Percentiles rank a stretch among this genome's conserved stretches.
Evolutionary conservation across 176 grass and related monocot genomes (phyloP).

Genomic region (Guadua angustifolia): DNA sequence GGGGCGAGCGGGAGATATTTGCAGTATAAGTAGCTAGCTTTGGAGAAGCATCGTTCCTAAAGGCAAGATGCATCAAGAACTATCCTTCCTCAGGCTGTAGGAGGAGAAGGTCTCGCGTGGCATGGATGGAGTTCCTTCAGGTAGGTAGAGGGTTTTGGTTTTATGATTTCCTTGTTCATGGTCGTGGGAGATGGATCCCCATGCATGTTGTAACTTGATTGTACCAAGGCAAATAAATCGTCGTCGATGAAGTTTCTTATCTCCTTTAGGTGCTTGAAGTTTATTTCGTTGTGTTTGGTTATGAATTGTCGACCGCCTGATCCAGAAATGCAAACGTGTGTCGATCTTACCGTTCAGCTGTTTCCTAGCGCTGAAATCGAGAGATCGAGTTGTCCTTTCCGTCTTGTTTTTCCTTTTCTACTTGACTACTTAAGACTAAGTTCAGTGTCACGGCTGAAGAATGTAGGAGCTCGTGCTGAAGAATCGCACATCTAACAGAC

Average conservation of each 20-base stretch:
- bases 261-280: no score
- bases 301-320: background rate
- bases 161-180: background rate
- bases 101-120: constrained; percentile 28
- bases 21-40: constrained; percentile 52
- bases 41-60: constrained; percentile 36
- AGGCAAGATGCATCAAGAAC: constrained; percentile 39
- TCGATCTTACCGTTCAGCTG: background rate
- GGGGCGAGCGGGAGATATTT: constrained; percentile 12
- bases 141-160: constrained; percentile 14
- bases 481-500: background rate
- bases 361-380: background rate
- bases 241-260: background rate
- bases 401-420: background rate
- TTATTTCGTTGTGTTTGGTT: background rate
- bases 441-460: background rate
- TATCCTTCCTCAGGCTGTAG: constrained; percentile 47
- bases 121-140: constrained; percentile 45
- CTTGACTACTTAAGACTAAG: background rate
- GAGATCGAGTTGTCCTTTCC: background rate
- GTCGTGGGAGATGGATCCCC: background rate
- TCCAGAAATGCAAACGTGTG: background rate
- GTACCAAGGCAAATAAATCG: constrained; percentile 32
- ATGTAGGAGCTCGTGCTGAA: background rate
- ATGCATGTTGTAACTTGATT: constrained; percentile 28